These are phyloP conservation scores for Jatropha curcas DNA, from an alignment of 345 rosid species.

Conservation along the genomic window DNA sequence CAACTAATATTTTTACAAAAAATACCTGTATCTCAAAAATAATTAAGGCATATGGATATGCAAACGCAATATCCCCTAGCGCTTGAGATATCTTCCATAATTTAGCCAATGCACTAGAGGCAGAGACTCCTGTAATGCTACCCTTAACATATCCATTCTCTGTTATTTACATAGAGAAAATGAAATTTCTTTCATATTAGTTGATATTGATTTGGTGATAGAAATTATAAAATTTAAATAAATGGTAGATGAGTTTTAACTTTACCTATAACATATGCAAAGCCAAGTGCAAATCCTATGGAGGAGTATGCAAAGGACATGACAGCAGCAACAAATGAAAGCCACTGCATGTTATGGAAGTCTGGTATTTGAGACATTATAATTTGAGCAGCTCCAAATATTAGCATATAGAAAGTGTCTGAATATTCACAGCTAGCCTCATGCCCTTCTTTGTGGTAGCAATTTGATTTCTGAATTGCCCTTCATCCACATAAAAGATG, in stretches of 20 bases:
- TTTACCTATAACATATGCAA: constrained; percentile 44
- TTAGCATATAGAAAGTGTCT: constrained; percentile 40
- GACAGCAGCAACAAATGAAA: constrained; percentile 51
- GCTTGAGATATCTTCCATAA: constrained; percentile 41
- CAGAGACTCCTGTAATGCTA: constrained; percentile 34
- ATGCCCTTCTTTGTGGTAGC: constrained; percentile 52
- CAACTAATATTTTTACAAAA: too few species aligned
- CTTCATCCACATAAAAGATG: constrained; percentile 6
- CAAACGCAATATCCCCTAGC: constrained; percentile 51
- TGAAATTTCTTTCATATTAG: too few species aligned
- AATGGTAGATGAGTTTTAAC: neutral
- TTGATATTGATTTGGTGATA: too few species aligned
- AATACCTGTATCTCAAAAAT: constrained; percentile 27
- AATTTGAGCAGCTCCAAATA: constrained; percentile 51
- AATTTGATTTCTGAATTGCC: constrained; percentile 35
- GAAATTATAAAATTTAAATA: neutral
- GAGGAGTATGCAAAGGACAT: constrained; percentile 64
- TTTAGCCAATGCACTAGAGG: constrained; percentile 27
- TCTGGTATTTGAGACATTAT: constrained; percentile 53
- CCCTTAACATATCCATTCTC: constrained; percentile 43
- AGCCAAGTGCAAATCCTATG: too few species aligned
- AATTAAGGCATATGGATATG: constrained; percentile 39
- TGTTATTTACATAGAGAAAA: constrained; percentile 21
- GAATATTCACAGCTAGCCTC: constrained; percentile 37
- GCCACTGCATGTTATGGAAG: constrained; percentile 53